Percentiles rank a stretch among this genome's conserved stretches.
phyloP scores from a whole-genome alignment of 352 stramenopile species.

The Globisporangium lucens region DNA sequence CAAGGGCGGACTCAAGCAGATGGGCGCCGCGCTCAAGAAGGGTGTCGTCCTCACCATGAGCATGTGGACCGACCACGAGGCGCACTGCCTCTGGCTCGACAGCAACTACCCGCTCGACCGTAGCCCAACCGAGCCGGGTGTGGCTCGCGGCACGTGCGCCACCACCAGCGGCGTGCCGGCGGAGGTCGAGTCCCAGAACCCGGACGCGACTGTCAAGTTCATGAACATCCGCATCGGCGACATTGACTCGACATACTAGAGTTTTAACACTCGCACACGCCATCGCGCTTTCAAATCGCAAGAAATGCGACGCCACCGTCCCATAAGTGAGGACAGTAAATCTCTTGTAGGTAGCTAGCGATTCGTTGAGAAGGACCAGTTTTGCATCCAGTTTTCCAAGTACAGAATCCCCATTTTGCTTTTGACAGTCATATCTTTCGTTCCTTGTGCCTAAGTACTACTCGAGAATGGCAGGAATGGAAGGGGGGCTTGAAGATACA shows the following conservation, averaged over 20 bases:
- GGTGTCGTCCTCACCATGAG: conserved; percentile 73
- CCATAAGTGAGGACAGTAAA: neutral
- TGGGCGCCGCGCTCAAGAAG: conserved; percentile 52
- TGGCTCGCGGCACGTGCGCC: conserved; percentile 53
- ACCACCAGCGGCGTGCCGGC: conserved; percentile 38
- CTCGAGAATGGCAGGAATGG: neutral
- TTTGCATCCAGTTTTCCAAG: conserved; percentile 2
- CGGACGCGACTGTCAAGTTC: conserved; percentile 62
- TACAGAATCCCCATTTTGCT: neutral
- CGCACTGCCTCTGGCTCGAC: conserved; percentile 72
- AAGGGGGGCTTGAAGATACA: neutral
- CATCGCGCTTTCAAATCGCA: neutral
- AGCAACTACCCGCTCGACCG: conserved; percentile 47
- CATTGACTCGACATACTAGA: conserved; percentile 42
- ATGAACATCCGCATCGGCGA: conserved; percentile 73
- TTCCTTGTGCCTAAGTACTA: neutral
- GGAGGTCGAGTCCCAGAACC: conserved; percentile 44
- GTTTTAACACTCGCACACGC: neutral
- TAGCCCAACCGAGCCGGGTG: conserved; percentile 37
- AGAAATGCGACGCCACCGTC: neutral
- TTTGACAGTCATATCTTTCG: neutral
- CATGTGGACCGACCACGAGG: conserved; percentile 65
- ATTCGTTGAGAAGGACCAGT: neutral
- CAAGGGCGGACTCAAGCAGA: conserved; percentile 51
- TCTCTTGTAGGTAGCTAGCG: neutral